A percentile compares a stretch with the other conserved stretches of the same genome.
phyloP scores from a whole-genome alignment of 2,329 filamentous ascomycete species.

The Leptographium radiaticola region DNA sequence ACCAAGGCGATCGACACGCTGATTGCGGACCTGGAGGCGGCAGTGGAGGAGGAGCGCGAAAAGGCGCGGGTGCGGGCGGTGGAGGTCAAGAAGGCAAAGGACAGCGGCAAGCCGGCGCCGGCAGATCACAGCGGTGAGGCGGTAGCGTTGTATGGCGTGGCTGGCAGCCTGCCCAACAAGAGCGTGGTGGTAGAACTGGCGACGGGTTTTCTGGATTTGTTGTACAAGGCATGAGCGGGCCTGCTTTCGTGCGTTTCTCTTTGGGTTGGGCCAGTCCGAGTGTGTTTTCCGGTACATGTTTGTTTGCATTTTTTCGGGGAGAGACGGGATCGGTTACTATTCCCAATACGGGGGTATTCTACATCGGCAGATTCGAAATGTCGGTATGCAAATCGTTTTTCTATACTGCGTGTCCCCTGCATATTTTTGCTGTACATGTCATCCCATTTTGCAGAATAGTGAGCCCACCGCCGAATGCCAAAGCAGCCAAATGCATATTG shows the following conservation, averaged over 20 bases:
- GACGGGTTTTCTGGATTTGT: slow-evolving; percentile 77
- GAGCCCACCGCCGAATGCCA: not conserved
- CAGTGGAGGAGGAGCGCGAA: slow-evolving; percentile 61
- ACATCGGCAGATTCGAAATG: not conserved
- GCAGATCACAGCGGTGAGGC: slow-evolving; percentile 50
- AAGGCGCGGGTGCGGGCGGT: slow-evolving; percentile 62
- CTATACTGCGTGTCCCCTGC: not conserved
- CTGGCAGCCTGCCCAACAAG: slow-evolving; percentile 90
- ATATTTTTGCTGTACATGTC: slow-evolving; percentile 1
- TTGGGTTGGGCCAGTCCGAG: not conserved
- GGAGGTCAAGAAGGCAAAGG: slow-evolving; percentile 50
- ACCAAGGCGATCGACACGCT: slow-evolving; percentile 69
- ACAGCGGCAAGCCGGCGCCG: slow-evolving; percentile 34
- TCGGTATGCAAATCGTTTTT: not conserved
- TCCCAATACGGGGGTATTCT: not conserved
- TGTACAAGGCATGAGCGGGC: slow-evolving; percentile 52
- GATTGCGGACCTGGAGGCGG: slow-evolving; percentile 55
- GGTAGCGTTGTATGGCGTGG: slow-evolving; percentile 86
- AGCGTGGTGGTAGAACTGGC: slow-evolving; percentile 84
- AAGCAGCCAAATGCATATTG: not conserved
- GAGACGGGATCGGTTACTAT: not conserved
- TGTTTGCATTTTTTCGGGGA: too few species aligned
- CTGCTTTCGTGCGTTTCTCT: not conserved
- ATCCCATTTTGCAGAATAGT: not conserved
- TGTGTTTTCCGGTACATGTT: not conserved